Conservation (phyloP, 805 yeast genomes). For the Barnettozyma siamensis region DNA sequence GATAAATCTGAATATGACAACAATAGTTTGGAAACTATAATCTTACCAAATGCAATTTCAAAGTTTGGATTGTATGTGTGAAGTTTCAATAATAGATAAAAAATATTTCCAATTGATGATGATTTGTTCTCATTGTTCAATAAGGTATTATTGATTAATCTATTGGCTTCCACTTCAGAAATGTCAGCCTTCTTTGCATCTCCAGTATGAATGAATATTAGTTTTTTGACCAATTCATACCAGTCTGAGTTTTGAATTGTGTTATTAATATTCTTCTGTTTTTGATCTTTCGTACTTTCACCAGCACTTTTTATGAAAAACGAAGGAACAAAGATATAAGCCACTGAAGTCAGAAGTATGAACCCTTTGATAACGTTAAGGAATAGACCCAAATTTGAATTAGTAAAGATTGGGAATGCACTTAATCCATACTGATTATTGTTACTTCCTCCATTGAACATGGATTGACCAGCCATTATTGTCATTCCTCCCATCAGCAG, state of each 20-base stretch:
- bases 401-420: conserved; percentile 34
- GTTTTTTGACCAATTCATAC: conserved; percentile 22
- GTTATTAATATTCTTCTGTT: not conserved
- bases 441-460: conserved; percentile 26
- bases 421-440: conserved; percentile 39
- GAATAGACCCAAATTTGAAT: conserved; percentile 25
- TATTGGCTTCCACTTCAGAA: conserved; percentile 16
- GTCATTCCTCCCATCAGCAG: conserved; percentile 45
- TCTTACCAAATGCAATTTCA: conserved; percentile 23
- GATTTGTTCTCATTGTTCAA: conserved; percentile 2
- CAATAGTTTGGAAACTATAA: conserved; percentile 18
- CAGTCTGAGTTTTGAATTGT: conserved; percentile 12
- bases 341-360: conserved; percentile 21
- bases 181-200: conserved; percentile 9
- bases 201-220: conserved; percentile 22
- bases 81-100: conserved; percentile 16
- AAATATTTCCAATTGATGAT: conserved; percentile 6
- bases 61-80: conserved; percentile 17
- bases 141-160: conserved; percentile 15
- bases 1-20: conserved; percentile 17
- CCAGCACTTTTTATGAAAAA: conserved; percentile 5
- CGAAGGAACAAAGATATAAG: conserved; percentile 17
- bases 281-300: conserved; percentile 1
- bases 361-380: conserved; percentile 23
- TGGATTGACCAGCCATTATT: conserved; percentile 35